Evolutionary conservation across 2,329 filamentous ascomycete species (phyloP), one percentile per base, ranked within the genome.

Genomic region (Podosphaera aphanis): DNA sequence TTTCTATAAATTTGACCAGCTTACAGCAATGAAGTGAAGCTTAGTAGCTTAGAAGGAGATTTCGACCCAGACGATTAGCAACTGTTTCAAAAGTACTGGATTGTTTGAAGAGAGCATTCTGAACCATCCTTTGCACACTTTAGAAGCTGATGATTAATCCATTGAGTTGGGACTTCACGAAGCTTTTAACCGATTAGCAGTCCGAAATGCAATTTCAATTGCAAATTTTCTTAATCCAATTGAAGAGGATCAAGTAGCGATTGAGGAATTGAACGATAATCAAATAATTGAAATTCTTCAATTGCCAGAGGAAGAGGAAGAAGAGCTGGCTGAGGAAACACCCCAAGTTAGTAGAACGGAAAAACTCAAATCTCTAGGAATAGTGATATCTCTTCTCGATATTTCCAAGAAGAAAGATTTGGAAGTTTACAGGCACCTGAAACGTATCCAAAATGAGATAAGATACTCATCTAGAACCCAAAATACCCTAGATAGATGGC

Each of bases 31-130:
- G 29, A 33, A 33, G 29, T n/a, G 29, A 11, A 33, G n/a, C 29
- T 7, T 58, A 61, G 61, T 56, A 59, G 56, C 29, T 33, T 33
- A 11, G 29, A 33, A 13, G 11, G 29, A 33, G 11, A 33, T 33
- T 33, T 33, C 29, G 13, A 3, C 29, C 13, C 29, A 33, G 13
- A 7, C 13, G 0, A 33, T 33, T n/a, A 13, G 29, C 13, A 13
- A 33, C 13, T 33, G 29, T 13, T 33, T 33, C 8, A 13, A 33
- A 33, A 5, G 13, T 11, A 33, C 29, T 33, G 15, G 29, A 13
- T 33, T 33, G 15, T 33, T n/a, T 33, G 29, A 13, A 33, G 11
- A 33, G 29, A n/a, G 29, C 6, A 33, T 4, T 33, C 29, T 3
- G 15, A 33, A 33, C 29, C 29, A 33, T 5, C 3, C 6, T 13